These are phyloP conservation scores for Eremochloa ophiuroides DNA, from an alignment of 176 grass and related monocot genomes.

Conservation along the genomic window DNA sequence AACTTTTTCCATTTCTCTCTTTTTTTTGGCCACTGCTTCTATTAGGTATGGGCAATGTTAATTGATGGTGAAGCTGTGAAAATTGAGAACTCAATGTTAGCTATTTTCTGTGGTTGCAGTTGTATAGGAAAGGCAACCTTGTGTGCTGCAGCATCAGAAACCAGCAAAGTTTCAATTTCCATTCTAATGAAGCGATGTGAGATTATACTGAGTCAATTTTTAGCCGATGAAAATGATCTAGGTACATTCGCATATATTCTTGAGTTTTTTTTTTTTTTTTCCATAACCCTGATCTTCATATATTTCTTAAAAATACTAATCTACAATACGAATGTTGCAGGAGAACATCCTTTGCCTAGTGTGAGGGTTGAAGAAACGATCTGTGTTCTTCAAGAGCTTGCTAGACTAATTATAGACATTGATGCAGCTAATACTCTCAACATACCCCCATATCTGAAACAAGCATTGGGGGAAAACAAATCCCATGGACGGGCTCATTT, in stretches of 20 bases:
- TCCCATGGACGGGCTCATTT: conserved; percentile 63
- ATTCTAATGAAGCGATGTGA: conserved; percentile 91
- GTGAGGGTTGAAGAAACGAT: conserved; percentile 80
- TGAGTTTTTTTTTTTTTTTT: conserved; percentile 11
- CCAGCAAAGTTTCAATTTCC: conserved; percentile 65
- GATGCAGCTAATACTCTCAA: conserved; percentile 56
- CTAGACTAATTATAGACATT: conserved; percentile 69
- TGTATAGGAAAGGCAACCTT: conserved; percentile 42
- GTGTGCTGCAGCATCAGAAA: conserved; percentile 51
- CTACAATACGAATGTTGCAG: no score
- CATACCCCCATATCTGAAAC: conserved; percentile 64
- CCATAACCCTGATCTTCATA: no score
- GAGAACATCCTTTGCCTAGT: conserved; percentile 70
- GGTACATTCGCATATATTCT: conserved; percentile 48
- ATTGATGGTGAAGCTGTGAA: not conserved
- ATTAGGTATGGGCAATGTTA: not conserved
- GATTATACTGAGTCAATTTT: conserved; percentile 86
- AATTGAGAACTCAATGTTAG: conserved; percentile 4
- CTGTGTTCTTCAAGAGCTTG: conserved; percentile 91
- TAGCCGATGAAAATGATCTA: conserved; percentile 82
- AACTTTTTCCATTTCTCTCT: not conserved
- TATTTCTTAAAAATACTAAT: no score
- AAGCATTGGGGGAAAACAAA: conserved; percentile 45
- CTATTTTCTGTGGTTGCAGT: conserved; percentile 49
- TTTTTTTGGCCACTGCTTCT: not conserved